Conservation (phyloP, 2,329 filamentous ascomycete genomes). For the Kalmusia sp. region DNA sequence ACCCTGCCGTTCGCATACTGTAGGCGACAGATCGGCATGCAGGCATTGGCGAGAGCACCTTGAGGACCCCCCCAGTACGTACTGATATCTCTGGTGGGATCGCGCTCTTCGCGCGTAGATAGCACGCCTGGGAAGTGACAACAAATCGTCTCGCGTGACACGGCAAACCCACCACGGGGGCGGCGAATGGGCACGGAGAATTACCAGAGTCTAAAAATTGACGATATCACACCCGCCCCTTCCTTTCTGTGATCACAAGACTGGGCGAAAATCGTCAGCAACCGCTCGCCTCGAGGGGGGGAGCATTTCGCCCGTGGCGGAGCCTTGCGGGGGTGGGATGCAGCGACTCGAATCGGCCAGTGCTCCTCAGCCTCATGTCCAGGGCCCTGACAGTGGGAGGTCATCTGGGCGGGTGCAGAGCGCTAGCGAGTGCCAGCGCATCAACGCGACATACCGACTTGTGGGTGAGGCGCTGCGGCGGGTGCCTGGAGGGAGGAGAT, state of each 20-base stretch:
- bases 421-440: slow-evolving; percentile 48
- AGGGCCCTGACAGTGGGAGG: slow-evolving; percentile 46
- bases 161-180: slow-evolving; percentile 34
- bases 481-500: slow-evolving; percentile 46
- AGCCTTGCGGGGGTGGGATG: slow-evolving; percentile 11
- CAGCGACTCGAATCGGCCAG: too few relatives aligned
- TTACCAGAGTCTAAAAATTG: slow-evolving; percentile 27
- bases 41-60: neutral
- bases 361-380: slow-evolving; percentile 24
- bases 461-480: slow-evolving; percentile 37
- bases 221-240: slow-evolving; percentile 35
- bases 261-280: slow-evolving; percentile 49
- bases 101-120: slow-evolving; percentile 9
- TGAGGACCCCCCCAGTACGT: too few relatives aligned
- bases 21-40: slow-evolving; percentile 1
- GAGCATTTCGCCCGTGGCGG: slow-evolving; percentile 44
- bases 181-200: slow-evolving; percentile 38
- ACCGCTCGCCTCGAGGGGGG: slow-evolving; percentile 15
- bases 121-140: too few relatives aligned
- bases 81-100: neutral
- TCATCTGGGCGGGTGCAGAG: slow-evolving; percentile 31
- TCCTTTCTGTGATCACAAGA: slow-evolving; percentile 33
- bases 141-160: slow-evolving; percentile 27
- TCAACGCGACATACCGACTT: slow-evolving; percentile 42
- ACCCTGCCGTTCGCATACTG: neutral